Percentiles rank a stretch among this genome's conserved stretches.
These are phyloP conservation scores for Ganoderma multipileum DNA, from an alignment of 1,284 basidiomycete species.

Conservation along the genomic window DNA sequence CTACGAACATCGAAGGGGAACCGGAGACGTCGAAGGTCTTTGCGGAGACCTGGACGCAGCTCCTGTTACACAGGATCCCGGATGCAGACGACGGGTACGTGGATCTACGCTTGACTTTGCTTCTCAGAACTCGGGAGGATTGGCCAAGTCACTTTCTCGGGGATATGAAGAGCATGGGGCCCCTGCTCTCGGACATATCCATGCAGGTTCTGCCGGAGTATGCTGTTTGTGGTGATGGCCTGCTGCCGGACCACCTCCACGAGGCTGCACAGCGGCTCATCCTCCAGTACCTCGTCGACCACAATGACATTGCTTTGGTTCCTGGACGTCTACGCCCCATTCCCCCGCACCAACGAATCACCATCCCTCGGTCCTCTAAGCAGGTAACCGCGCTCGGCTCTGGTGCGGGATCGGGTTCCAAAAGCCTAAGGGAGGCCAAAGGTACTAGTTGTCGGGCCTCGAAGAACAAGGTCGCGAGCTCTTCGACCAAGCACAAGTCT, in stretches of 20 bases:
- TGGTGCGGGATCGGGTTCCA: not conserved
- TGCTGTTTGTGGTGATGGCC: not conserved
- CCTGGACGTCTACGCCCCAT: not conserved
- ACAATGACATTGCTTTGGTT: not conserved
- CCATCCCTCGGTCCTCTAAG: not conserved
- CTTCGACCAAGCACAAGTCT: not conserved
- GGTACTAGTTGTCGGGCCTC: not conserved
- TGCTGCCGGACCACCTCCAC: not conserved
- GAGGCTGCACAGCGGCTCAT: slow-evolving; percentile 5
- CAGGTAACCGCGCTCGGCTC: not conserved
- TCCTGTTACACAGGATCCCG: not conserved
- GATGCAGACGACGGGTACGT: not conserved
- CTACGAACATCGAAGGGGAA: not conserved
- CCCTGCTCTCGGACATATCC: not conserved
- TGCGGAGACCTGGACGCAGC: not conserved
- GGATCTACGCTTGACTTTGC: too few species aligned
- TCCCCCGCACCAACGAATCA: not conserved
- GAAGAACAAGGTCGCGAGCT: not conserved
- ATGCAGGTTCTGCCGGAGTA: not conserved
- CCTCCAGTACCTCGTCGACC: not conserved
- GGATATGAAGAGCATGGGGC: not conserved
- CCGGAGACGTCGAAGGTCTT: too few species aligned
- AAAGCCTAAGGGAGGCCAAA: too few species aligned
- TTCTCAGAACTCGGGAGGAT: not conserved
- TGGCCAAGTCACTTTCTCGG: not conserved